Evolutionary conservation across 2,329 filamentous ascomycete species (phyloP).

Genomic region (Bipolaris cookei): DNA sequence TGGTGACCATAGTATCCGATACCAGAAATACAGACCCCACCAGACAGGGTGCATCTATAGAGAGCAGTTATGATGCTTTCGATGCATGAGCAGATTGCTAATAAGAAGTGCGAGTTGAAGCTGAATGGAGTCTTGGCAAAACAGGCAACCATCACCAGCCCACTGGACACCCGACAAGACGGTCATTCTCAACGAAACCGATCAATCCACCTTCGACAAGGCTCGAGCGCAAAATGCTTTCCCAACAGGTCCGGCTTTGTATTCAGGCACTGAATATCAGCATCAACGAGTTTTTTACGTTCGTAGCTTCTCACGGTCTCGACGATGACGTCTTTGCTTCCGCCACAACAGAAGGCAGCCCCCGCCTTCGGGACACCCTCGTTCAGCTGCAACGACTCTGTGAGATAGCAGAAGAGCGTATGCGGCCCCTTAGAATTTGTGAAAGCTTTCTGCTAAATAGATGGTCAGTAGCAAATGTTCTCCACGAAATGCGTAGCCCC

Average conservation of each 20-base stretch:
- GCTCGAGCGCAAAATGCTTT: background rate
- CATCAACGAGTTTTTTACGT: background rate
- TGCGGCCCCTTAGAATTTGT: background rate
- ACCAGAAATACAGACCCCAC: too few relatives aligned
- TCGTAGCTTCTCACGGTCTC: background rate
- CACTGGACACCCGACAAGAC: background rate
- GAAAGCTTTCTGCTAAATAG: background rate
- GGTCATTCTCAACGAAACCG: background rate
- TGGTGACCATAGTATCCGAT: too few relatives aligned
- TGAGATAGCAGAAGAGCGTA: background rate
- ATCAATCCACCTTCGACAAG: background rate
- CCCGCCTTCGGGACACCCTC: background rate
- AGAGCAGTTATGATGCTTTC: too few relatives aligned
- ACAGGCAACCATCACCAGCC: background rate
- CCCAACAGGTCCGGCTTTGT: background rate
- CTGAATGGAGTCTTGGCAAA: background rate
- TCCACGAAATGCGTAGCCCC: background rate
- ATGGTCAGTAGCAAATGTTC: background rate
- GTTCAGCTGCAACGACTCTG: background rate
- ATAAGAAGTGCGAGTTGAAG: too few relatives aligned
- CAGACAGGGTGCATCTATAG: too few relatives aligned
- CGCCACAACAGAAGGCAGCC: background rate
- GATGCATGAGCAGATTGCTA: too few relatives aligned
- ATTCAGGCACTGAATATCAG: background rate
- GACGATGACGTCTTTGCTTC: background rate